These are phyloP conservation scores for Pseudozyma sp. DNA, from an alignment of 1,284 basidiomycete genomes.

Conservation along the genomic window DNA sequence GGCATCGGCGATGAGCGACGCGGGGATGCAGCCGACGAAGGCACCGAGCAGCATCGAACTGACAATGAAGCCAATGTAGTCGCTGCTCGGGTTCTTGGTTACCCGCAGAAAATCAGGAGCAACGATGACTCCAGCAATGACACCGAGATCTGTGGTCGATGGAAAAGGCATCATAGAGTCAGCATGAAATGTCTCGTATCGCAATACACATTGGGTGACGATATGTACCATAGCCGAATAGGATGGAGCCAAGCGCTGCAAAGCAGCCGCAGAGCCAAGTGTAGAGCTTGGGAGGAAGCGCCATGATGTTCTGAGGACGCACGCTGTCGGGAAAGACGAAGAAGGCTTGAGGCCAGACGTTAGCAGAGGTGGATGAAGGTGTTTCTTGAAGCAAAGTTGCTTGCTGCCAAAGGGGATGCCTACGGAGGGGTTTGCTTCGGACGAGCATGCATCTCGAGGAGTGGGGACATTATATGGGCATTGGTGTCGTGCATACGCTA, in stretches of 20 bases:
- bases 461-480: no score
- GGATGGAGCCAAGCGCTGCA: conserved; percentile 69
- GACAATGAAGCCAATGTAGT: conserved; percentile 71
- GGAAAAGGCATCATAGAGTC: conserved; percentile 48
- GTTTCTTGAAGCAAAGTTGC: no score
- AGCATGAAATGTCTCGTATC: conserved; percentile 35
- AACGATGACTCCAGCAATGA: conserved; percentile 70
- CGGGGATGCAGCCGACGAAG: conserved; percentile 69
- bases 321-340: background rate
- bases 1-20: conserved; percentile 66
- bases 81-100: conserved; percentile 66
- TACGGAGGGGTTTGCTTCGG: no score
- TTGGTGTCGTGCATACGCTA: no score
- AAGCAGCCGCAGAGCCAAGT: conserved; percentile 73
- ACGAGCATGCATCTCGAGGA: no score
- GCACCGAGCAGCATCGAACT: conserved; percentile 64
- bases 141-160: conserved; percentile 67
- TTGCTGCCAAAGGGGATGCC: no score
- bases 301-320: conserved; percentile 46
- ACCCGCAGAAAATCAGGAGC: conserved; percentile 69
- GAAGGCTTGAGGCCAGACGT: no score
- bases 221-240: conserved; percentile 35
- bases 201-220: no score
- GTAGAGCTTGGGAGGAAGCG: conserved; percentile 67
- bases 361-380: no score